Conservation (phyloP, 2,329 filamentous ascomycete genomes). For the Hypoxylon rubiginosum region DNA sequence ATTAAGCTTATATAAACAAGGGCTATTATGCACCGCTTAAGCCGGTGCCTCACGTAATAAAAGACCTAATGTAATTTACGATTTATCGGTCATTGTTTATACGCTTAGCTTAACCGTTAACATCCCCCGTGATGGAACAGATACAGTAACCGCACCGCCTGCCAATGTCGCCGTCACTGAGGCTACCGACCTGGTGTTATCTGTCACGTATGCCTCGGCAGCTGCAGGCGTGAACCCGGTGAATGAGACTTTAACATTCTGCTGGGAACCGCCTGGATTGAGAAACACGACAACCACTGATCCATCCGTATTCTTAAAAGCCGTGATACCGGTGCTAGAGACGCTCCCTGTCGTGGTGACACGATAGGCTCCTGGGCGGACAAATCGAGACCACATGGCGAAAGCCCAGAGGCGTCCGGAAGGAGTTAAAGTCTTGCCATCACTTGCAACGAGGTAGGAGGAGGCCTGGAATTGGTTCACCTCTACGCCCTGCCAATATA, state of each 20-base stretch:
- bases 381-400: slow-evolving; percentile 47
- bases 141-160: slow-evolving; percentile 30
- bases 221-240: slow-evolving; percentile 28
- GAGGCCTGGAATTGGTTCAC: slow-evolving; percentile 48
- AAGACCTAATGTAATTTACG: not conserved
- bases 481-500: slow-evolving; percentile 61
- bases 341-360: slow-evolving; percentile 41
- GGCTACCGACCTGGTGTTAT: slow-evolving; percentile 40
- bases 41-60: too few relatives aligned
- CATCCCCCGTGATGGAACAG: slow-evolving; percentile 39
- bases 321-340: slow-evolving; percentile 39
- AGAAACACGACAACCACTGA: slow-evolving; percentile 46
- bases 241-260: slow-evolving; percentile 37
- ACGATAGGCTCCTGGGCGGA: slow-evolving; percentile 44
- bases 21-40: too few relatives aligned
- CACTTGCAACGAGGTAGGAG: slow-evolving; percentile 48
- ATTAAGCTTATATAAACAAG: too few relatives aligned
- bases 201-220: slow-evolving; percentile 39
- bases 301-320: slow-evolving; percentile 44
- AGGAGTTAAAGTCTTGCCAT: slow-evolving; percentile 42
- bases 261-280: slow-evolving; percentile 39
- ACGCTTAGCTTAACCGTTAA: slow-evolving; percentile 39
- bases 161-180: slow-evolving; percentile 15
- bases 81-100: not conserved
- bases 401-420: slow-evolving; percentile 47